phyloP scores from a whole-genome alignment of 257 asterid species.

The Nicotiana otophora region DNA sequence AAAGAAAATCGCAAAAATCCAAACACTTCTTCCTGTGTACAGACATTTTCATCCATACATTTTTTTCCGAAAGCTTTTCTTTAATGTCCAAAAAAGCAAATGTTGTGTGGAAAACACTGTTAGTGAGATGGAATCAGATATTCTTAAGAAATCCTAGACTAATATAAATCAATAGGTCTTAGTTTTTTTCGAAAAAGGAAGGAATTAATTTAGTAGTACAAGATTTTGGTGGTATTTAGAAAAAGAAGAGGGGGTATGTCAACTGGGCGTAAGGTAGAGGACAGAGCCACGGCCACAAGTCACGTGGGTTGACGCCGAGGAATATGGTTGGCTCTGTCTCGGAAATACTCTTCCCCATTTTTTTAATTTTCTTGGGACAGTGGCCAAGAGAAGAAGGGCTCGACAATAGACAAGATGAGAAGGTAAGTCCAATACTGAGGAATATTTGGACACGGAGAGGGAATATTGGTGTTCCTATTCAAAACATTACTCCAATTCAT shows the following conservation, averaged over 20 bases:
- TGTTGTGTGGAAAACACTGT: not conserved
- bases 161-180: not conserved
- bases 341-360: not conserved
- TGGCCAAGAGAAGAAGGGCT: conserved; percentile 22
- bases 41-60: too few relatives aligned
- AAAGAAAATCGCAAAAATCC: too few relatives aligned
- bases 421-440: conserved; percentile 26
- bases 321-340: conserved; percentile 33
- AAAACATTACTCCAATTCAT: conserved; percentile 4
- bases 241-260: not conserved
- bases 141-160: not conserved
- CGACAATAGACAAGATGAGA: conserved; percentile 14
- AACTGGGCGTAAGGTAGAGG: conserved; percentile 4
- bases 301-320: conserved; percentile 76
- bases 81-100: not conserved
- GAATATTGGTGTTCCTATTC: conserved; percentile 52
- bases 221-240: too few relatives aligned
- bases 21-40: too few relatives aligned
- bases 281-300: conserved; percentile 37
- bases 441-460: conserved; percentile 75
- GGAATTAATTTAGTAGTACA: too few relatives aligned
- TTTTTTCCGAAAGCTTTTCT: too few relatives aligned
- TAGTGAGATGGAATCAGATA: not conserved
- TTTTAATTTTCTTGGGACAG: conserved; percentile 14
- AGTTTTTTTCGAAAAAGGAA: too few relatives aligned